Evolutionary conservation across 2,329 filamentous ascomycete genomes (phyloP), one percentile per base, ranked within the genome.

Genomic region (Claviceps sp.): DNA sequence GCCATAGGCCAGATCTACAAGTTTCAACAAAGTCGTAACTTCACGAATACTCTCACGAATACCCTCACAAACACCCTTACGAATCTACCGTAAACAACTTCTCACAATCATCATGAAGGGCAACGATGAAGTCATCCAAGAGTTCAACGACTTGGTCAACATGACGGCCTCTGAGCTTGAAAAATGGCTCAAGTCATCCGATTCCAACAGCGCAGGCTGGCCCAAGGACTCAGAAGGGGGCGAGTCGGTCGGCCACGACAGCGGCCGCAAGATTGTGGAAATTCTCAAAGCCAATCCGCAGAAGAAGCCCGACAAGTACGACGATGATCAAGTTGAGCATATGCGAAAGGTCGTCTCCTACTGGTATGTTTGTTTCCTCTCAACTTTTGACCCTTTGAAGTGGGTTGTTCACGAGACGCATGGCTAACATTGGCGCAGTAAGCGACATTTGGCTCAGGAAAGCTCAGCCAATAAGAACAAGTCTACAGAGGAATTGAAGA

Each of bases 141-240:
- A 85, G 61, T 85, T 84, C 70, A 83, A 84, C 55, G 72, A 78
- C 41, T 65, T 83, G 47, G 79, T 85, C 63, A 85, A 85, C 63
- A 84, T 85, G 81, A 74, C 71, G 11, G 69, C 79, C 1, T 63
- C 70, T 1, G 80, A 84, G 56, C 72, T 85, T 16, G 72, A 80
- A 58, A 68, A 73, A 24, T 85, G 81, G 82, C 72, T 85, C 24
- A 72, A 77, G 55, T 71, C 73, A 6, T 72, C 76, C n/a, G 72
- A 79, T 37, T 84, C 79, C 9, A 70, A 71, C 47, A 72, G 69
- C 18, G 73, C 80, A 1, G 81, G 82, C 2, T 84, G 78, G 80
- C 65, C 65, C 42, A 82, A 82, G 57, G 74, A 78, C 50, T 72
- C 76, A 51, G 72, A 70, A 11, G 73, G 72, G 3, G 78, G 77